Conservation (phyloP, 352 stramenopile genomes). For the Globisporangium nagaii region DNA sequence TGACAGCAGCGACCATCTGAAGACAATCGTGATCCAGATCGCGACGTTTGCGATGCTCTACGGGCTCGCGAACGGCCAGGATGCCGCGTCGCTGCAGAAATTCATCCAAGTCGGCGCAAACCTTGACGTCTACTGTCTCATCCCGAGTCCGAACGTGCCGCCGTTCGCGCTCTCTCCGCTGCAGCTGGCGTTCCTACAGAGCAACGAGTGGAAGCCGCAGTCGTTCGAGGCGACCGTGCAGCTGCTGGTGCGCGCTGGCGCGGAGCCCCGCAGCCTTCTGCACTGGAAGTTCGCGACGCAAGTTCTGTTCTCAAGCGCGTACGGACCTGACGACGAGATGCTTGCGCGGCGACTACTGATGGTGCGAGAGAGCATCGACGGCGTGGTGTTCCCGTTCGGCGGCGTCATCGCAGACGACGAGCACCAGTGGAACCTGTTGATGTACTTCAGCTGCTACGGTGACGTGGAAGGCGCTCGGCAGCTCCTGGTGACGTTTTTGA, state of each 20-base stretch:
- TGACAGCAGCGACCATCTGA: constrained; percentile 28
- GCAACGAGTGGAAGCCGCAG: not conserved
- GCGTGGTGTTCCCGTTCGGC: constrained; percentile 22
- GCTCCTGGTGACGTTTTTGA: constrained; percentile 19
- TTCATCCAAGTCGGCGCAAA: constrained; percentile 48
- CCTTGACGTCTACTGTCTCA: constrained; percentile 38
- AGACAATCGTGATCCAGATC: constrained; percentile 36
- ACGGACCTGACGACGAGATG: constrained; percentile 14
- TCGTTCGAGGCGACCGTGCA: constrained; percentile 28
- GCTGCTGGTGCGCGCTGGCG: constrained; percentile 35
- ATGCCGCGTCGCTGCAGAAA: constrained; percentile 25
- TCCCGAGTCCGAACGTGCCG: constrained; percentile 17
- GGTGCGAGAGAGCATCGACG: constrained; percentile 19
- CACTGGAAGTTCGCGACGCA: constrained; percentile 58
- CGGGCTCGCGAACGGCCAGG: constrained; percentile 28
- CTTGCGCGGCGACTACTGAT: constrained; percentile 24
- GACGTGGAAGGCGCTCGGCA: constrained; percentile 37
- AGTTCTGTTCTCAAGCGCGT: constrained; percentile 27
- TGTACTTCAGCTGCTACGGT: constrained; percentile 53
- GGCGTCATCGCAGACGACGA: constrained; percentile 34
- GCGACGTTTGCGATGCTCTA: constrained; percentile 57
- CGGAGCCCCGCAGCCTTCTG: constrained; percentile 36
- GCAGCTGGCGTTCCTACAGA: constrained; percentile 41
- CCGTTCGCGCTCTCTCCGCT: constrained; percentile 31
- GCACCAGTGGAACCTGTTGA: constrained; percentile 53